phyloP scores from a whole-genome alignment of 192 early-diverging fungal genomes.

The Chytriomyces hyalinus region DNA sequence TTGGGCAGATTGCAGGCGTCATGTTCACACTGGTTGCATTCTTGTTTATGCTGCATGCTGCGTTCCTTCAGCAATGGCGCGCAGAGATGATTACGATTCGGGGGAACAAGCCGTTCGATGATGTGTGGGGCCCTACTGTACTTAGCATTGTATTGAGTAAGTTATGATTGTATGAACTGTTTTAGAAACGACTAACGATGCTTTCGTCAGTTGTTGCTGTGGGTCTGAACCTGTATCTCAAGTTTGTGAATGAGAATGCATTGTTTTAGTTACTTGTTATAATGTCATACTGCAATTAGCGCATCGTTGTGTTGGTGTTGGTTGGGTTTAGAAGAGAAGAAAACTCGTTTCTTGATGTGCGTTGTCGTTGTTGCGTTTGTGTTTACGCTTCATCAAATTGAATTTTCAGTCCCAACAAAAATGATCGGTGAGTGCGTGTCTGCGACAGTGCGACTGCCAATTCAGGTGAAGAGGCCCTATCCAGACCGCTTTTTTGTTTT shows the following conservation, averaged over 20 bases:
- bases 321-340: too few species aligned
- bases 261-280: background rate
- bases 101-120: slow-evolving; percentile 66
- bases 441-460: too few species aligned
- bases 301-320: too few species aligned
- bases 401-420: background rate
- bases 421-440: background rate
- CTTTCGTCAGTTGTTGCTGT: slow-evolving; percentile 37
- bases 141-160: slow-evolving; percentile 66
- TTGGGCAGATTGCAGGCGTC: slow-evolving; percentile 71
- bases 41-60: slow-evolving; percentile 57
- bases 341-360: too few species aligned
- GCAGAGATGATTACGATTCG: slow-evolving; percentile 67
- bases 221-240: slow-evolving; percentile 48
- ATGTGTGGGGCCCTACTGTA: slow-evolving; percentile 71
- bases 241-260: slow-evolving; percentile 33
- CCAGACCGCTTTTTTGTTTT: too few species aligned
- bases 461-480: too few species aligned
- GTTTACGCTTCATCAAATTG: background rate
- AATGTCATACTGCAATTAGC: too few species aligned
- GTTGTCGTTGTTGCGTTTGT: too few species aligned
- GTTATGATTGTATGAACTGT: background rate
- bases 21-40: slow-evolving; percentile 74
- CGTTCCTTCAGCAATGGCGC: slow-evolving; percentile 74
- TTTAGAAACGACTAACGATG: background rate